Conservation (phyloP, 768 basidiomycete genomes). For the Hydnum rufescens region DNA sequence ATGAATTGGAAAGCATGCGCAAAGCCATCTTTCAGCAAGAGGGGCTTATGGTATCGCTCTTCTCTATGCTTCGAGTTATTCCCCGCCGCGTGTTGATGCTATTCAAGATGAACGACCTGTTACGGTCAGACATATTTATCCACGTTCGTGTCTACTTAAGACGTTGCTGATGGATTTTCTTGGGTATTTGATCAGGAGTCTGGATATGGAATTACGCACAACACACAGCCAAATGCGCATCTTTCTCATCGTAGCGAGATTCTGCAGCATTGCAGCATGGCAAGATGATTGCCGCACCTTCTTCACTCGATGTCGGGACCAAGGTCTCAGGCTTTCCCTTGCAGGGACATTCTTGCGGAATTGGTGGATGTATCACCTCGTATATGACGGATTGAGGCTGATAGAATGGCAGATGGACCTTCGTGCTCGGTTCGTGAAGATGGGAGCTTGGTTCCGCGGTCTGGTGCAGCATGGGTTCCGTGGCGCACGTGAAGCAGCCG, state of each 20-base stretch:
- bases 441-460: slow-evolving; percentile 18
- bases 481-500: background rate
- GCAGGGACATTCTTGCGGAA: slow-evolving; percentile 31
- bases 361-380: slow-evolving; percentile 51
- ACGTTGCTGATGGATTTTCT: background rate
- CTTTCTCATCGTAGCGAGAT: slow-evolving; percentile 80
- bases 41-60: slow-evolving; percentile 65
- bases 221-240: slow-evolving; percentile 59
- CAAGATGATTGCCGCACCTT: slow-evolving; percentile 37
- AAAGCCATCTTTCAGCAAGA: slow-evolving; percentile 66
- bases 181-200: slow-evolving; percentile 28
- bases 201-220: slow-evolving; percentile 72
- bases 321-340: slow-evolving; percentile 13
- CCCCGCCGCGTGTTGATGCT: slow-evolving; percentile 74
- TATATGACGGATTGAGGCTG: slow-evolving; percentile 30
- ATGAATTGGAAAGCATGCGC: slow-evolving; percentile 66
- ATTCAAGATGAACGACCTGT: slow-evolving; percentile 70
- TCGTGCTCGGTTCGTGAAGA: slow-evolving; percentile 34
- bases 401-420: slow-evolving; percentile 46
- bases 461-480: too few species aligned
- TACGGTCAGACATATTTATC: slow-evolving; percentile 28
- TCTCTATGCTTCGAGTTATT: slow-evolving; percentile 69
- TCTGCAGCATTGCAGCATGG: slow-evolving; percentile 68
- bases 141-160: background rate
- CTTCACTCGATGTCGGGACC: slow-evolving; percentile 11